These are phyloP conservation scores for Talaromyces sp. DNA, from an alignment of 2,329 filamentous ascomycete genomes.

Conservation along the genomic window DNA sequence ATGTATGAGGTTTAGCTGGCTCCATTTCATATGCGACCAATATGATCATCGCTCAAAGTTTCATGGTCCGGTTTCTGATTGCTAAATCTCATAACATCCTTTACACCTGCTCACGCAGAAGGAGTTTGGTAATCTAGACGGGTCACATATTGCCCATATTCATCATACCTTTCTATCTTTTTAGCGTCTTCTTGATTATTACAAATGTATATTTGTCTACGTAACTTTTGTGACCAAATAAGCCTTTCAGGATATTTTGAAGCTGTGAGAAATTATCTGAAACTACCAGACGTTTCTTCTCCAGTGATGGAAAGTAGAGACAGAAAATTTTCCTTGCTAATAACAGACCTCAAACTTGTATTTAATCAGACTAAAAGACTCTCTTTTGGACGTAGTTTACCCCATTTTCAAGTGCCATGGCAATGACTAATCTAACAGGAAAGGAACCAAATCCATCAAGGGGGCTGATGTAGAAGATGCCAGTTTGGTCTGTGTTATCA, in stretches of 20 bases:
- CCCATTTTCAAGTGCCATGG: not conserved
- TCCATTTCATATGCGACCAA: not conserved
- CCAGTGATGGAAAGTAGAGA: not conserved
- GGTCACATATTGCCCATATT: not conserved
- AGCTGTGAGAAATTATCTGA: not conserved
- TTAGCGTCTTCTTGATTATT: no score
- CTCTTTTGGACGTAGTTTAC: not conserved
- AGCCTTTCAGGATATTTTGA: not conserved
- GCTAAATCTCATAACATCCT: not conserved
- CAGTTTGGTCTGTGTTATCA: conserved; percentile 51
- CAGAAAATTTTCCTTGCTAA: not conserved
- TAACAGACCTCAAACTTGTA: not conserved
- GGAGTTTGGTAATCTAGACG: not conserved
- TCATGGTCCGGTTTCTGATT: not conserved
- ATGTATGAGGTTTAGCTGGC: not conserved
- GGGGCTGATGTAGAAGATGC: conserved; percentile 36
- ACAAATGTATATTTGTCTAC: no score
- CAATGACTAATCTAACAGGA: no score
- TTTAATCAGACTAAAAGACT: not conserved
- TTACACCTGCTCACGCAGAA: not conserved
- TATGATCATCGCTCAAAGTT: not conserved
- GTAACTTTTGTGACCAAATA: not conserved
- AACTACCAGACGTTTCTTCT: not conserved
- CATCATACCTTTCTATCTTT: not conserved
- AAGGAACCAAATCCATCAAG: no score